Evolutionary conservation across 768 basidiomycete genomes (phyloP).

Genomic region (Auricularia cornea): DNA sequence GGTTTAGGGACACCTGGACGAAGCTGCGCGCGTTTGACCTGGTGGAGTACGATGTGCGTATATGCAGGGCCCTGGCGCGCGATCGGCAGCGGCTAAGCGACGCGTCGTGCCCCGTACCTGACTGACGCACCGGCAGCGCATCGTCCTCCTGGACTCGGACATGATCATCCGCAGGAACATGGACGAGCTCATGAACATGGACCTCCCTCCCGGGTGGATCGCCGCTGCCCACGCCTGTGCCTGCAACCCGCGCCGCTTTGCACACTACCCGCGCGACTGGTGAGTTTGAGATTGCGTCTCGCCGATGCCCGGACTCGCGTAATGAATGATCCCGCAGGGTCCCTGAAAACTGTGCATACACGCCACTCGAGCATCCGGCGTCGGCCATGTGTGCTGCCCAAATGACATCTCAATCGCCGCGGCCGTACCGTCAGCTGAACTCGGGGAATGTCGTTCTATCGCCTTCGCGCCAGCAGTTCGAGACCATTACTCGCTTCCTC

Average conservation of each 20-base stretch:
- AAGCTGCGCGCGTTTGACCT: slow-evolving; percentile 56
- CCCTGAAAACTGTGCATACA: slow-evolving; percentile 87
- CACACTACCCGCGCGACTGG: slow-evolving; percentile 91
- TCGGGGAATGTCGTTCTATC: slow-evolving; percentile 80
- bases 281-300: slow-evolving; percentile 15
- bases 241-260: slow-evolving; percentile 81
- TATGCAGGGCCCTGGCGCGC: neutral
- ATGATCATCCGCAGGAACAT: slow-evolving; percentile 80
- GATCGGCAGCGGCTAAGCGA: neutral
- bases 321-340: slow-evolving; percentile 47
- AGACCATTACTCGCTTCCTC: slow-evolving; percentile 49
- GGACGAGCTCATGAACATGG: slow-evolving; percentile 54
- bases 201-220: slow-evolving; percentile 53
- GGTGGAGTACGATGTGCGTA: slow-evolving; percentile 53
- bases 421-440: slow-evolving; percentile 80
- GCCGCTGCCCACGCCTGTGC: slow-evolving; percentile 87
- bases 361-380: slow-evolving; percentile 38
- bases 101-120: slow-evolving; percentile 1
- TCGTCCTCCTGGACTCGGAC: slow-evolving; percentile 80
- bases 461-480: slow-evolving; percentile 54
- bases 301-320: neutral
- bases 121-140: slow-evolving; percentile 36
- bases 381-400: slow-evolving; percentile 38
- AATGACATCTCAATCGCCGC: slow-evolving; percentile 41
- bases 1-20: slow-evolving; percentile 29